Percentiles rank a stretch among this genome's conserved stretches.
These are phyloP conservation scores for Hymenoscyphus fructigenus DNA, from an alignment of 2,329 filamentous ascomycete genomes.

Conservation along the genomic window DNA sequence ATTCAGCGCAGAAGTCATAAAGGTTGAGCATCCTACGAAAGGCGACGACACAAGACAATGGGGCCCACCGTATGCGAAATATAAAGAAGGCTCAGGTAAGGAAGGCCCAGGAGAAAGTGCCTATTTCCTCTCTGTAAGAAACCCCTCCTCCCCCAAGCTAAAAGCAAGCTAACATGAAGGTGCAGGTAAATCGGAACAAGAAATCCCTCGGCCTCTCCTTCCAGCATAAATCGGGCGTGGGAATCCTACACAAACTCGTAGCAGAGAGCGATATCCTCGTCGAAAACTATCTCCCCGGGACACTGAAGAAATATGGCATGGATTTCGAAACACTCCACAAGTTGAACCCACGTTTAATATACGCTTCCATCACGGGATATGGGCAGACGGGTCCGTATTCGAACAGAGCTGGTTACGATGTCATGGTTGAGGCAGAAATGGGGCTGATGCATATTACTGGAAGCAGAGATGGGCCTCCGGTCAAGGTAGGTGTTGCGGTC, in stretches of 20 bases:
- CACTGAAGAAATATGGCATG: slow-evolving; percentile 85
- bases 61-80: slow-evolving; percentile 90
- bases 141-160: background rate
- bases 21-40: slow-evolving; percentile 87
- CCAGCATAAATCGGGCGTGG: slow-evolving; percentile 77
- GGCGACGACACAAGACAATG: slow-evolving; percentile 95
- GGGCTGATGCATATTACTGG: slow-evolving; percentile 99
- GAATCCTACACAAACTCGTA: slow-evolving; percentile 82
- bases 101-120: slow-evolving; percentile 85
- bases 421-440: slow-evolving; percentile 99
- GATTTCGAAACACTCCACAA: slow-evolving; percentile 79
- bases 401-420: slow-evolving; percentile 88
- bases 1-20: slow-evolving; percentile 87
- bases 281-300: slow-evolving; percentile 92
- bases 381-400: slow-evolving; percentile 92
- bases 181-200: slow-evolving; percentile 92
- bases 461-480: slow-evolving; percentile 79
- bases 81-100: slow-evolving; percentile 57
- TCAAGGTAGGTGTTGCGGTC: slow-evolving; percentile 96
- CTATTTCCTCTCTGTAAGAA: slow-evolving; percentile 81
- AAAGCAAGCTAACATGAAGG: slow-evolving; percentile 6
- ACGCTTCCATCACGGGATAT: slow-evolving; percentile 95
- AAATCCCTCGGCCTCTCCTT: slow-evolving; percentile 92
- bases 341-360: slow-evolving; percentile 85
- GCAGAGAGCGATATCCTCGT: slow-evolving; percentile 89